These are phyloP conservation scores for Orbilia blumenaviensis DNA, from an alignment of 2,329 filamentous ascomycete species.

Conservation along the genomic window DNA sequence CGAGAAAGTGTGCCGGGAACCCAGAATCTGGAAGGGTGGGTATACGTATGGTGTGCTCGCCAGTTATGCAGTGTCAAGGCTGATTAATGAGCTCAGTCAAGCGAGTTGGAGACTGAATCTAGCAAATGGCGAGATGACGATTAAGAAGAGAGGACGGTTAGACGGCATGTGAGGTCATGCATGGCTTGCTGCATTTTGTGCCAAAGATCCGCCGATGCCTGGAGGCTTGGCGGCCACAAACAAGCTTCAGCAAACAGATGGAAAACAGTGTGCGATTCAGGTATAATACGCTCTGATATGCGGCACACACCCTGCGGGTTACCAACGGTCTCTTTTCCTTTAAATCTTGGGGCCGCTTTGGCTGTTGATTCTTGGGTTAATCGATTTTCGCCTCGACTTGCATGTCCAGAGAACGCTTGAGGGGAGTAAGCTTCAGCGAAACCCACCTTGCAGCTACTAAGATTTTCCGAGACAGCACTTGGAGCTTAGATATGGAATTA, in stretches of 20 bases:
- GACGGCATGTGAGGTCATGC: slow-evolving; percentile 26
- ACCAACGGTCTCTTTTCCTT: neutral
- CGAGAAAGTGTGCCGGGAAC: slow-evolving; percentile 9
- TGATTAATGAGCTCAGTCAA: slow-evolving; percentile 29
- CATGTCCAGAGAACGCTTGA: slow-evolving; percentile 9
- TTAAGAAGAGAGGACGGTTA: slow-evolving; percentile 29
- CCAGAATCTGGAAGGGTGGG: neutral
- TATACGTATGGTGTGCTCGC: slow-evolving; percentile 2
- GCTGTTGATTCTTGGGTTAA: neutral
- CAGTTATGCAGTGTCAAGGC: neutral
- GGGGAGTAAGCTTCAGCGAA: slow-evolving; percentile 20
- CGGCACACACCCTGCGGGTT: neutral
- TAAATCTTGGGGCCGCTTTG: neutral
- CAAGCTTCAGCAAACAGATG: slow-evolving; percentile 42
- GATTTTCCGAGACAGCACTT: slow-evolving; percentile 43
- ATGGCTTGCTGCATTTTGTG: slow-evolving; percentile 4
- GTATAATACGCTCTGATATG: slow-evolving; percentile 15
- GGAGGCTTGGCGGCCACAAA: slow-evolving; percentile 41
- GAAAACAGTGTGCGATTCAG: slow-evolving; percentile 24
- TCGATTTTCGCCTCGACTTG: slow-evolving; percentile 28
- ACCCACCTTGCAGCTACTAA: slow-evolving; percentile 20
- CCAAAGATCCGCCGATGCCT: slow-evolving; percentile 25
- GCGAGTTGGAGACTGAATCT: slow-evolving; percentile 6
- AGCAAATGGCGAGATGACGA: slow-evolving; percentile 16
- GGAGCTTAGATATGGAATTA: slow-evolving; percentile 16